A percentile compares a stretch with the other conserved stretches of the same genome.
phyloP scores from a whole-genome alignment of 306 rosid species.

The Quercus engelmannii region DNA sequence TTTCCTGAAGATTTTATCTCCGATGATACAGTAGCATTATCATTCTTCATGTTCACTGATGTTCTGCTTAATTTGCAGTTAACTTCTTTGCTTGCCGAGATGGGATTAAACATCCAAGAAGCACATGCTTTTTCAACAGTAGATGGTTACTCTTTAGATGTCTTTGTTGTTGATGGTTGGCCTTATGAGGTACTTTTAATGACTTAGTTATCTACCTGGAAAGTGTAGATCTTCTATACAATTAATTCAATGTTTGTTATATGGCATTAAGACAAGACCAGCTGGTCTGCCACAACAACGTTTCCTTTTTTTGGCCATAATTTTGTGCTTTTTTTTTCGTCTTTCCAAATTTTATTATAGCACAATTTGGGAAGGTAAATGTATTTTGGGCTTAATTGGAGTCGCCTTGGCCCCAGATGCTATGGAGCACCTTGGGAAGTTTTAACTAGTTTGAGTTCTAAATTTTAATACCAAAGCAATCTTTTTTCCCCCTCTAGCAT shows the following conservation, averaged over 20 bases:
- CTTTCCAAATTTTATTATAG: not conserved
- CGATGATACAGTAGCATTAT: not conserved
- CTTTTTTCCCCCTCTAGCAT: not conserved
- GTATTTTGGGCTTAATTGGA: not conserved
- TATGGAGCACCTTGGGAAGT: not conserved
- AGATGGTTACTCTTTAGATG: slow-evolving; percentile 94
- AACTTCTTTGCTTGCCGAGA: slow-evolving; percentile 94
- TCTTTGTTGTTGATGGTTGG: slow-evolving; percentile 99
- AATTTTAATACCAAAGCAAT: not conserved
- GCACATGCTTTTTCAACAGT: slow-evolving; percentile 96
- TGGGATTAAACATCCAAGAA: slow-evolving; percentile 96
- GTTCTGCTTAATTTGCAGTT: slow-evolving; percentile 51
- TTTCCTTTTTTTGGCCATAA: not conserved
- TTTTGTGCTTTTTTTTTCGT: not conserved
- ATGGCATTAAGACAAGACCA: not conserved
- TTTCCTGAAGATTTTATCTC: not conserved
- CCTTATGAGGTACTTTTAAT: slow-evolving; percentile 72
- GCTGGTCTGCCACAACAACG: not conserved
- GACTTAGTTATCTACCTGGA: not conserved
- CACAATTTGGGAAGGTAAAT: not conserved
- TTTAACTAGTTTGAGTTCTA: not conserved
- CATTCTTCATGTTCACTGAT: slow-evolving; percentile 6
- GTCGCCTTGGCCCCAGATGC: no score
- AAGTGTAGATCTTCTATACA: not conserved
- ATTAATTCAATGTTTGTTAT: not conserved